These are phyloP conservation scores for Cystofilobasidium capitatum DNA, from an alignment of 768 basidiomycete species.

Conservation along the genomic window DNA sequence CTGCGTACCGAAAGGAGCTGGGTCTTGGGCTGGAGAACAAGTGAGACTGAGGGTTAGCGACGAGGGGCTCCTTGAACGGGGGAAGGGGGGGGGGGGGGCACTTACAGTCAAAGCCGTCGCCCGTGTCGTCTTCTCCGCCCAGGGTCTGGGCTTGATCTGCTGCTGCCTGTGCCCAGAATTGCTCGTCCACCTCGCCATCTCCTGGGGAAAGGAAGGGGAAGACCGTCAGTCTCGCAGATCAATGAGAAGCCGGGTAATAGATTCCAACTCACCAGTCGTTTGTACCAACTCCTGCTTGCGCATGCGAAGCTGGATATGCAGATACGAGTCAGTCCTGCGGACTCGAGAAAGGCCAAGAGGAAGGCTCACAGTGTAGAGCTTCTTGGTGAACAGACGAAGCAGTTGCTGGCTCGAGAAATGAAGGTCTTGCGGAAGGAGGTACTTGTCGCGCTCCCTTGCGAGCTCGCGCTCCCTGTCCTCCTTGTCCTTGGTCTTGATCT, in stretches of 20 bases:
- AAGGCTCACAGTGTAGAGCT: constrained; percentile 11
- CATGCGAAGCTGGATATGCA: constrained; percentile 64
- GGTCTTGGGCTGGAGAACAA: constrained; percentile 16
- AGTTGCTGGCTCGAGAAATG: constrained; percentile 87
- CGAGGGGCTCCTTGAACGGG: neutral
- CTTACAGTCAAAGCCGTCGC: constrained; percentile 43
- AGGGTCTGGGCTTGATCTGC: constrained; percentile 58
- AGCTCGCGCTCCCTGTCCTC: constrained; percentile 40
- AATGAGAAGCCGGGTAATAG: neutral
- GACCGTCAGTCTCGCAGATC: neutral
- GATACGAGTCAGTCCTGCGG: neutral
- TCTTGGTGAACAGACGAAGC: constrained; percentile 60
- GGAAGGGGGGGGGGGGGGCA: neutral
- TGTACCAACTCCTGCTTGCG: constrained; percentile 51
- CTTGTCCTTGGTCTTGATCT: constrained; percentile 13
- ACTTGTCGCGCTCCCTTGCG: constrained; percentile 60
- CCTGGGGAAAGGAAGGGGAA: constrained; percentile 42
- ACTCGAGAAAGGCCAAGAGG: constrained; percentile 27
- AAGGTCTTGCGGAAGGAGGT: constrained; percentile 89
- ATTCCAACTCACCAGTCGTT: neutral
- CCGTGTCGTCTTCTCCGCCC: constrained; percentile 51
- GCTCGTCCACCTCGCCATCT: constrained; percentile 82
- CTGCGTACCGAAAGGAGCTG: constrained; percentile 82
- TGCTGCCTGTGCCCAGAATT: constrained; percentile 94
- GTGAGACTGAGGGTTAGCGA: neutral